A percentile compares a stretch with the other conserved stretches of the same genome.
These are phyloP conservation scores for Galium porrigens DNA, from an alignment of 305 asterid species.

Conservation along the genomic window DNA sequence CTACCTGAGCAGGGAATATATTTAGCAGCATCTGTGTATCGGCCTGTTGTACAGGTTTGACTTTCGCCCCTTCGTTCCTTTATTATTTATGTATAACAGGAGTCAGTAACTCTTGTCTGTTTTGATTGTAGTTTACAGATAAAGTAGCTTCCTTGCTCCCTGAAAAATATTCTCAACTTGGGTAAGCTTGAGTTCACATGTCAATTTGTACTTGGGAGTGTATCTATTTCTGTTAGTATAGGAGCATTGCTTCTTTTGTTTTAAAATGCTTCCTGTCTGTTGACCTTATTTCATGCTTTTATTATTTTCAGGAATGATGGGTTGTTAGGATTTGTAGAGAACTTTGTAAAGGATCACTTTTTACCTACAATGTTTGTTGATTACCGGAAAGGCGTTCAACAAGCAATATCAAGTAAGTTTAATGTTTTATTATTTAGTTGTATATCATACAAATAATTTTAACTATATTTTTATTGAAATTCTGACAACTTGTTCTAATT, in stretches of 20 bases:
- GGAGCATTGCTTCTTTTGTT: conserved; percentile 5
- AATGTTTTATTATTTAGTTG: conserved; percentile 5
- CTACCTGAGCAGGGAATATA: conserved; percentile 97
- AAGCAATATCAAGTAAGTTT: conserved; percentile 96
- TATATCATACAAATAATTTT: neutral
- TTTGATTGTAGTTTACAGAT: conserved; percentile 69
- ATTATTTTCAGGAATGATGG: conserved; percentile 77
- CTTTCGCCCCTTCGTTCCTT: conserved; percentile 1
- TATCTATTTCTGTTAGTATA: neutral
- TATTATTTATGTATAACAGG: neutral
- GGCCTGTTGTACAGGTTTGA: conserved; percentile 91
- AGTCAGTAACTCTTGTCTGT: conserved; percentile 16
- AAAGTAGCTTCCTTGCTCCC: conserved; percentile 95
- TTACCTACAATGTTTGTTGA: conserved; percentile 96
- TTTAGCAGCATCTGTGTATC: conserved; percentile 85
- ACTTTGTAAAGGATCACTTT: conserved; percentile 96
- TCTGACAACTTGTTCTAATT: neutral
- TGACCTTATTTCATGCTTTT: neutral
- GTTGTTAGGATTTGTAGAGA: conserved; percentile 79
- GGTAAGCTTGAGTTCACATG: conserved; percentile 36
- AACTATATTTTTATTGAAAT: neutral
- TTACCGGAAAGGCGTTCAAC: conserved; percentile 93
- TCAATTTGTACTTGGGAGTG: conserved; percentile 3
- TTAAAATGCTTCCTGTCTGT: neutral
- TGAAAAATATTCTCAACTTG: conserved; percentile 73